Conservation (phyloP, 805 yeast genomes). For the Ogataea parapolymorpha region DNA sequence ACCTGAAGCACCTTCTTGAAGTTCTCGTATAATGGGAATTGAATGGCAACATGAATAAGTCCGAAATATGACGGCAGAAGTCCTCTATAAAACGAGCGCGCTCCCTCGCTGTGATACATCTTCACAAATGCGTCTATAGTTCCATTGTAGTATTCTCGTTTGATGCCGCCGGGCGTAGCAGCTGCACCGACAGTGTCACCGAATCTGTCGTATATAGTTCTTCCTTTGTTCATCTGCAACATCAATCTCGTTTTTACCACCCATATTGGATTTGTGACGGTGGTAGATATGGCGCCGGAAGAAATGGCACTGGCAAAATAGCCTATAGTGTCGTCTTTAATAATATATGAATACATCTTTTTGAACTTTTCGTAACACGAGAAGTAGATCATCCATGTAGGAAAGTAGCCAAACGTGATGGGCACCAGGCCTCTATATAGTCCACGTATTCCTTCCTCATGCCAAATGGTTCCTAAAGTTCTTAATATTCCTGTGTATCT, state of each 20-base stretch:
- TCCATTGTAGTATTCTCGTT: slow-evolving; percentile 54
- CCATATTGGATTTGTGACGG: slow-evolving; percentile 94
- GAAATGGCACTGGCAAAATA: slow-evolving; percentile 67
- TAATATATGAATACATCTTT: slow-evolving; percentile 27
- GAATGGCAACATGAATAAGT: slow-evolving; percentile 89
- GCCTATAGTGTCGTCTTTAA: slow-evolving; percentile 30
- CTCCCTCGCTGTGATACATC: slow-evolving; percentile 79
- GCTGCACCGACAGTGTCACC: slow-evolving; percentile 20
- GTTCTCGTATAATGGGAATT: slow-evolving; percentile 89
- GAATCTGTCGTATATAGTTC: slow-evolving; percentile 37
- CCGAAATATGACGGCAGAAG: slow-evolving; percentile 89
- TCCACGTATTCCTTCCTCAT: slow-evolving; percentile 80
- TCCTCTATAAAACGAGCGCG: slow-evolving; percentile 81
- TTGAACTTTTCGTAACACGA: slow-evolving; percentile 83
- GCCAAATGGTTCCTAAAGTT: slow-evolving; percentile 61
- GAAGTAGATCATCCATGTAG: slow-evolving; percentile 97
- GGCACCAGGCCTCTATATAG: slow-evolving; percentile 89
- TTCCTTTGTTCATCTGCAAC: slow-evolving; percentile 64
- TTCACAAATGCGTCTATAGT: slow-evolving; percentile 79
- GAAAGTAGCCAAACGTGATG: slow-evolving; percentile 89
- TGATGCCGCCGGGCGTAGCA: slow-evolving; percentile 20
- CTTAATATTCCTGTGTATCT: slow-evolving; percentile 59
- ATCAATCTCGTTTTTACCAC: slow-evolving; percentile 93
- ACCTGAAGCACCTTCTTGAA: slow-evolving; percentile 53
- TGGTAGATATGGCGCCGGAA: slow-evolving; percentile 85